Base-by-base conservation (phyloP, 495 filamentous ascomycete genomes). In the Neurospora sp. region DNA sequence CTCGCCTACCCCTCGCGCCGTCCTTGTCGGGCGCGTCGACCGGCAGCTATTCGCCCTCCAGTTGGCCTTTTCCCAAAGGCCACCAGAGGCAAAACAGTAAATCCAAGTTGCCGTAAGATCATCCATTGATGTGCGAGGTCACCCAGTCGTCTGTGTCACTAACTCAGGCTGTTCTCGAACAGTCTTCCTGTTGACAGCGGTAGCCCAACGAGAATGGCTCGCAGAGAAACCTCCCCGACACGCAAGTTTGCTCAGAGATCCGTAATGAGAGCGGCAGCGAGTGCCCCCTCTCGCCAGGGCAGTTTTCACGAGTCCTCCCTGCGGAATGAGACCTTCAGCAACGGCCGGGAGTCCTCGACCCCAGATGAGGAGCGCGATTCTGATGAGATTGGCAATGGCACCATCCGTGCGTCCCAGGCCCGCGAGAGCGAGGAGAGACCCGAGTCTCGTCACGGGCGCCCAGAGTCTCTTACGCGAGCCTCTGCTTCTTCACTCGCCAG, bases 11-110 rank as follows among this genome's bases (percentile, higher is more conserved):
- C 54, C 23, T 66, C 54, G 54, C 54, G 14, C 27, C 12, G 5
- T 66, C 54, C 14, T 18, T 66, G 3, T 66, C 54, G 27, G 54
- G 54, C 54, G n/a, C 70, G 2, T 14, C 54, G 5, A 84, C 78
- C 88, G 89, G 46, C 12, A 71, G 20, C 35, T 69, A 73, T 37
- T 77, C 76, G 23, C 74, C 74, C 7, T 74, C 72, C 6, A 72
- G 59, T 12, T 77, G 74, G 76, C 76, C 72, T 9, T 77, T 74
- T 23, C 73, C 59, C 9, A 77, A 76, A 8, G 66, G 46, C 5
- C 59, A 20, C 40, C 70, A 3, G 54, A 73, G 38, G 11, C 59
- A 73, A 70, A 39, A 44, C 72, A 62, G 35, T 2, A 23, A 69
- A 42, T 41, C 5, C 5, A 48, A 41, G 12, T 14, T 12, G 9